Base-by-base conservation (phyloP, 768 basidiomycete genomes). In the Saitozyma podzolica region DNA sequence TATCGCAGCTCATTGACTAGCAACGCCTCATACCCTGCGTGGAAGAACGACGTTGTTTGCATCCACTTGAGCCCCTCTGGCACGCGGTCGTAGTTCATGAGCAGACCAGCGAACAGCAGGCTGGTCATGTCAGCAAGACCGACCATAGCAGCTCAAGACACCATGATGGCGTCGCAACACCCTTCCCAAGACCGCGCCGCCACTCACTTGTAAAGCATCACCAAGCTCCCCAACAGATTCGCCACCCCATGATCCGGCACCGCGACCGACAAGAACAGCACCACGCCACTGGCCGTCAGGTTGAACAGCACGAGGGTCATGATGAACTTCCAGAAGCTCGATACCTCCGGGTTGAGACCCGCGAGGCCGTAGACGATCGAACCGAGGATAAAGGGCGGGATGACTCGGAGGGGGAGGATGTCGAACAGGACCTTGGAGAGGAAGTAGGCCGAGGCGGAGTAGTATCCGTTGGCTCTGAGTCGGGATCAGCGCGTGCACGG, bases 1-100 rank as follows among this genome's bases (percentile, higher is more conserved):
- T 96, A 97, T 54, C 94, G 84, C 61, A 99, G 82, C 79, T 99
- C 96, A 76, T 98, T 99, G 61, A 99, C 96, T n/a, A 94, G 88
- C 45, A 99, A 84, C 0, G 91, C 94, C 81, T 99, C 96, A 69
- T 93, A 98, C 0, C 91, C 96, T 20, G 96, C 95, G 81, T 99
- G 96, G 88, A 96, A 99, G 84, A 98, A 98, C 6, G 93, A 96
- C 7, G 91, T 74, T 0, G 89, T 92, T 75, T 93, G 90, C 62
- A 99, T 81, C 90, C 92, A 96, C 61, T 85, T 87, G 54, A 96
- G 82, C 43, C 82, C 83, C 0, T 84, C 83, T 0, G 86, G 83
- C 11, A 97, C 86, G 37, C 89, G 88, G 63, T 93, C 90, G 53
- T 92, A 88, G 80, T 98, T 99, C 81, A 99, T 92, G 64, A 98